A percentile compares a stretch with the other conserved stretches of the same genome.
Conservation (phyloP, 176 grass and related monocot species). For the Phragmites australis region DNA sequence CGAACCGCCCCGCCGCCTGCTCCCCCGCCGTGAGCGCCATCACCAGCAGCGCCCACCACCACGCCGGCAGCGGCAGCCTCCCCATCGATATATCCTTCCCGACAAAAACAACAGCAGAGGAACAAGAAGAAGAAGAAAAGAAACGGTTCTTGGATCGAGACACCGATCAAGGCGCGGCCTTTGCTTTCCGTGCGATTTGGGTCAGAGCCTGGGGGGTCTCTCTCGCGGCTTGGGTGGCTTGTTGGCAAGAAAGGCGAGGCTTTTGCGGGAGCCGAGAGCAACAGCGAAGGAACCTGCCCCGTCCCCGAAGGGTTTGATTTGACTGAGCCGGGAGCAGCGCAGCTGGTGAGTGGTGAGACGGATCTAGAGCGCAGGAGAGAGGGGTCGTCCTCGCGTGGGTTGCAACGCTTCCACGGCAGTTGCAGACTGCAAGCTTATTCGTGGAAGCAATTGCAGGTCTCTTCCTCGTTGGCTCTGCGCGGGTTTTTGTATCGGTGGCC, state of each 20-base stretch:
- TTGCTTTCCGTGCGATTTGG: slow-evolving; percentile 4
- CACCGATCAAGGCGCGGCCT: background rate
- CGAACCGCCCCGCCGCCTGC: slow-evolving; percentile 56
- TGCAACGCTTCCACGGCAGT: slow-evolving; percentile 41
- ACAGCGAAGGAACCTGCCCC: background rate
- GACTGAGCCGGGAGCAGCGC: background rate
- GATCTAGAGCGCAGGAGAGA: background rate
- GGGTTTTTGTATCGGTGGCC: background rate
- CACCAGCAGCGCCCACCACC: background rate
- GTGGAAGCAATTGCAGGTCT: background rate
- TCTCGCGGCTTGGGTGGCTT: background rate
- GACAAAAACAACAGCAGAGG: background rate
- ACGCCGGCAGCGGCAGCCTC: background rate
- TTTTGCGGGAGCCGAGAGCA: slow-evolving; percentile 27
- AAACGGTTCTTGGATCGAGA: background rate
- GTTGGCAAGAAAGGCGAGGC: background rate
- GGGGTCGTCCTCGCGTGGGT: background rate
- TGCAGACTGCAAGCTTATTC: background rate
- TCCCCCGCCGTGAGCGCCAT: background rate
- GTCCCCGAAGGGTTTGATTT: slow-evolving; percentile 20
- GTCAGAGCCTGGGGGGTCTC: background rate
- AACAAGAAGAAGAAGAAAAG: background rate
- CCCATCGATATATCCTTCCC: background rate
- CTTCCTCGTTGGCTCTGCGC: background rate
- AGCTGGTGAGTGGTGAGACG: background rate